Evolutionary conservation across 768 basidiomycete genomes (phyloP), one percentile per base, ranked within the genome.

Genomic region (Leccinum ochraceum): DNA sequence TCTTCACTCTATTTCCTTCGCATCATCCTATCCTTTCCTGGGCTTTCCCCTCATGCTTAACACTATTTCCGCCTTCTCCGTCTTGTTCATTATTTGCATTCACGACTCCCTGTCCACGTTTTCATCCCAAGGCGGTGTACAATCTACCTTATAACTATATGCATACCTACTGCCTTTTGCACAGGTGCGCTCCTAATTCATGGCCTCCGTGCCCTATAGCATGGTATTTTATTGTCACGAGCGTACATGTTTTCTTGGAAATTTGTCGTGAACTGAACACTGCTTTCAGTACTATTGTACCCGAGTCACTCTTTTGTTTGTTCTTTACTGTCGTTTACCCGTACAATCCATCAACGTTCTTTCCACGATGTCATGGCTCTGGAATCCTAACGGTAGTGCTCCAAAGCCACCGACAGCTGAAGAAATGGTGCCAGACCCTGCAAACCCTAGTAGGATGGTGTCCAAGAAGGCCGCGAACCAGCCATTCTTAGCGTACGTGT

Each of bases 401-500:
- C 71, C 77, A 44, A 70, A 77, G 37, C 76, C 74, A 28, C 79
- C 78, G 32, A 64, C 77, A 44, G 68, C 79, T 11, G 74, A 77
- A 54, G 78, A 83, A 58, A 83, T 83, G 74, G 84, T 86, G 4
- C 72, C 77, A 64, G 89, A 91, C 74, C 88, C 89, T 57, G 64
- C 74, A 56, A 83, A 87, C 62, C 83, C 87, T 2, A 80, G 82
- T 60, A 82, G 90, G 66, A 83, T 84, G 80, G 91, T 95, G 42
- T 84, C 88, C 28, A 85, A 83, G 63, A 96, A 95, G 78, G 75
- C 85, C 48, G 92, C 94, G 32, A 97, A 96, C 76, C 80, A 81
- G 60, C 92, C 95, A 9, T 94, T 92, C 75, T 83, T 95, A 30
- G 85, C 85, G 86, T 94, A 78, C 64, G 87, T 81, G 42, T 68